Evolutionary conservation across 768 basidiomycete genomes (phyloP).

Genomic region (Amanita phalloides): DNA sequence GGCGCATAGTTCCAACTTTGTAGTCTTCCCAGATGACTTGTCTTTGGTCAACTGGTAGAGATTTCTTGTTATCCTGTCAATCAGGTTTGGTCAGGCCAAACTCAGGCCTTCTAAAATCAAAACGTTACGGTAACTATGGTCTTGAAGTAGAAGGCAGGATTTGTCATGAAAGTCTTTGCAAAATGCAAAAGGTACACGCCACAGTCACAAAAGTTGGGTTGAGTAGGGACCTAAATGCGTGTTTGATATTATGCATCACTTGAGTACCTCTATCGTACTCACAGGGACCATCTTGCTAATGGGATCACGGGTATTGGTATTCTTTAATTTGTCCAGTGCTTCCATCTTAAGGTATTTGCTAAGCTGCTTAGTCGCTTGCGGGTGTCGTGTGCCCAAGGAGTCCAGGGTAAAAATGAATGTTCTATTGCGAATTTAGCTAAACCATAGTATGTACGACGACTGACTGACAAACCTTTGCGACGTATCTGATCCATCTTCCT

Average conservation of each 20-base stretch:
- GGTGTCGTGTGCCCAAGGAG: conserved; percentile 72
- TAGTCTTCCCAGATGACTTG: conserved; percentile 42
- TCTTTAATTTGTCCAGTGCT: conserved; percentile 58
- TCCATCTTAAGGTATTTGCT: conserved; percentile 62
- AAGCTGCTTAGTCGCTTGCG: conserved; percentile 50
- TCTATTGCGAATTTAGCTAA: conserved; percentile 22
- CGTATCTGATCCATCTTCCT: background rate
- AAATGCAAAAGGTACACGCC: conserved; percentile 89
- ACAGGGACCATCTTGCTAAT: conserved; percentile 44
- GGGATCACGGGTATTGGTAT: conserved; percentile 26
- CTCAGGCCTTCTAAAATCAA: background rate
- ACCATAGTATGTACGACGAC: background rate
- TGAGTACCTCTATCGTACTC: conserved; percentile 9
- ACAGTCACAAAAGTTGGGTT: conserved; percentile 88
- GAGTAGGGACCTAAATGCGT: conserved; percentile 64
- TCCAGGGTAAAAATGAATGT: conserved; percentile 85
- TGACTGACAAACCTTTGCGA: background rate
- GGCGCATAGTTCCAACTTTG: conserved; percentile 35
- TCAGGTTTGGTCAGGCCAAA: background rate
- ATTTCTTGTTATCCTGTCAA: conserved; percentile 16
- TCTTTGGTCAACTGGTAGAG: conserved; percentile 25
- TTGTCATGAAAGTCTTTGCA: conserved; percentile 60
- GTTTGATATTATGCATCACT: background rate
- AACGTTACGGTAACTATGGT: conserved; percentile 32
- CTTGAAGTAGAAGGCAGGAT: conserved; percentile 41